Evolutionary conservation across 2,329 filamentous ascomycete species (phyloP).

Genomic region (Colletotrichum sidae): DNA sequence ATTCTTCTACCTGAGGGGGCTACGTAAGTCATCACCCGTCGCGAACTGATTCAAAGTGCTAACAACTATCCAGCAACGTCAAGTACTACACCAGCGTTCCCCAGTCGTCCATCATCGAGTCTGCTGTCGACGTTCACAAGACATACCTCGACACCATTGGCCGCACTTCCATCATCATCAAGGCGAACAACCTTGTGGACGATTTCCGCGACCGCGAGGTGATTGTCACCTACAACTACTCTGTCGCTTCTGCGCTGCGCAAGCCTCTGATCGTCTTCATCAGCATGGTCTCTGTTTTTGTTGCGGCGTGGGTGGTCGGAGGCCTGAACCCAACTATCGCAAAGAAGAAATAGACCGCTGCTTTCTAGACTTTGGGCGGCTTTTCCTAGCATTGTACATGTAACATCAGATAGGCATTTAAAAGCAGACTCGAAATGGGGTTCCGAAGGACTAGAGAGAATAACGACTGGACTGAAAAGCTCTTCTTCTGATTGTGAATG

Average conservation of each 20-base stretch:
- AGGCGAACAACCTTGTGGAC: constrained; percentile 88
- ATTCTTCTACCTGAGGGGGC: constrained; percentile 93
- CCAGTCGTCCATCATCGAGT: constrained; percentile 67
- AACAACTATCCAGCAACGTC: constrained; percentile 75
- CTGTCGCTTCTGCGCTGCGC: constrained; percentile 77
- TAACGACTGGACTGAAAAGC: constrained; percentile 33
- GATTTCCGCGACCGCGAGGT: constrained; percentile 87
- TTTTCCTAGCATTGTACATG: constrained; percentile 39
- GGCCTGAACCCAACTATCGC: constrained; percentile 84
- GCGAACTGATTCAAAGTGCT: constrained; percentile 32
- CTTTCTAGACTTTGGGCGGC: constrained; percentile 19
- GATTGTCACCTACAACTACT: constrained; percentile 89
- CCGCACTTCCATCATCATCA: constrained; percentile 83
- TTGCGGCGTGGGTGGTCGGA: constrained; percentile 79
- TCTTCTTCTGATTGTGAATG: background rate
- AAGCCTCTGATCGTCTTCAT: constrained; percentile 88
- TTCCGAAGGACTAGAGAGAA: constrained; percentile 35
- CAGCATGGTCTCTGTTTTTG: constrained; percentile 80
- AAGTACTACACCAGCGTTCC: constrained; percentile 82
- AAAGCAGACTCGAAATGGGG: constrained; percentile 30
- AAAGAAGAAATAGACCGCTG: constrained; percentile 48
- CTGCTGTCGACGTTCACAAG: constrained; percentile 73
- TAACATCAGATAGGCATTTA: constrained; percentile 39
- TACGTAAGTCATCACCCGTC: constrained; percentile 65
- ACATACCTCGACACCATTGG: constrained; percentile 96